A percentile compares a stretch with the other conserved stretches of the same genome.
phyloP scores from a whole-genome alignment of 805 yeast species.

The Starmerella geochares region DNA sequence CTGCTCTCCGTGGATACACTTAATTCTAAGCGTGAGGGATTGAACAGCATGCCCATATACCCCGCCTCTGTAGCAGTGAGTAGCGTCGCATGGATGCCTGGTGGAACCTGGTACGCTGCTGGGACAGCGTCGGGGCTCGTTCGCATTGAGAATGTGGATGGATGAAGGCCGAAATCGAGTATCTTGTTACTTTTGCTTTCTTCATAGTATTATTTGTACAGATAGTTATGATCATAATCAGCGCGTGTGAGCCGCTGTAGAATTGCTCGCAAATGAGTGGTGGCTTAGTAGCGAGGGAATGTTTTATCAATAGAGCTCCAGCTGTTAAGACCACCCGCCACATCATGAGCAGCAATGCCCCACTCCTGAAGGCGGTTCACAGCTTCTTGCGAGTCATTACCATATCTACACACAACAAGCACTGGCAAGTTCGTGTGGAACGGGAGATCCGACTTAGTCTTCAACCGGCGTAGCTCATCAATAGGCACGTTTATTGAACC shows the following conservation, averaged over 20 bases:
- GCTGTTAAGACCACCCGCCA: slow-evolving; percentile 64
- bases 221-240: too few relatives aligned
- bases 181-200: too few relatives aligned
- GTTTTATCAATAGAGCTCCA: slow-evolving; percentile 57
- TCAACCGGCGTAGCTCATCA: slow-evolving; percentile 36
- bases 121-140: slow-evolving; percentile 45
- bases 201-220: too few relatives aligned
- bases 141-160: slow-evolving; percentile 30
- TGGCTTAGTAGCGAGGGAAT: slow-evolving; percentile 51
- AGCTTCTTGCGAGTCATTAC: slow-evolving; percentile 84
- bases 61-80: slow-evolving; percentile 46
- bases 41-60: slow-evolving; percentile 28
- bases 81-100: slow-evolving; percentile 50
- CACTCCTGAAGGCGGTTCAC: slow-evolving; percentile 44
- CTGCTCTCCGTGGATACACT: slow-evolving; percentile 33
- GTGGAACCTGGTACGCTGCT: slow-evolving; percentile 45
- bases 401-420: slow-evolving; percentile 69
- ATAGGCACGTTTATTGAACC: slow-evolving; percentile 56
- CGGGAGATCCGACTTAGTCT: slow-evolving; percentile 26
- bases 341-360: slow-evolving; percentile 50
- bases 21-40: slow-evolving; percentile 22
- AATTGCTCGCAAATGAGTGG: too few relatives aligned
- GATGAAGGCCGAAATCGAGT: background rate
- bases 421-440: slow-evolving; percentile 30
- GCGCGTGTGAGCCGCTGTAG: too few relatives aligned